These are phyloP conservation scores for Orbilia javanica DNA, from an alignment of 2,329 filamentous ascomycete species.

Conservation along the genomic window DNA sequence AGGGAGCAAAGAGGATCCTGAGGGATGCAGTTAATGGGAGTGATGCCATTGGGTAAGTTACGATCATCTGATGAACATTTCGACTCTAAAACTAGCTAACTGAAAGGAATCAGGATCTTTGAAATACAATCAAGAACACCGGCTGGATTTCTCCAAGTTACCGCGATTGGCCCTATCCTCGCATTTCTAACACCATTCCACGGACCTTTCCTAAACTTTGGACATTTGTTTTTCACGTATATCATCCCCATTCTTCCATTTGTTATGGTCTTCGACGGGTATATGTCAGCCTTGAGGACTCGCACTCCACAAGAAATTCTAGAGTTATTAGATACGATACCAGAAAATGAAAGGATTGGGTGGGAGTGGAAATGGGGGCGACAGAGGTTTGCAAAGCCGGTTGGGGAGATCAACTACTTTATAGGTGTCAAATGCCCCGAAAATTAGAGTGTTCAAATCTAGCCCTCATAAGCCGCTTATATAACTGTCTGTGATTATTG, in stretches of 20 bases:
- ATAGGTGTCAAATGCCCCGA: constrained; percentile 64
- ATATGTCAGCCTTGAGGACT: constrained; percentile 76
- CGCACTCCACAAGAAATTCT: constrained; percentile 76
- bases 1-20: constrained; percentile 73
- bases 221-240: constrained; percentile 76
- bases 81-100: neutral
- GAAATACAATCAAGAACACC: constrained; percentile 78
- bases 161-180: constrained; percentile 70
- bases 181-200: constrained; percentile 70
- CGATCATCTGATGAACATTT: neutral
- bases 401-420: constrained; percentile 68
- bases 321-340: constrained; percentile 71
- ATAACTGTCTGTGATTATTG: too few relatives aligned
- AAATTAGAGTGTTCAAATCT: neutral
- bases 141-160: constrained; percentile 70
- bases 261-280: constrained; percentile 77
- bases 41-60: constrained; percentile 73
- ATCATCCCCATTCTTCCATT: constrained; percentile 76
- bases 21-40: constrained; percentile 75
- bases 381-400: constrained; percentile 68
- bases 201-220: constrained; percentile 64
- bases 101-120: constrained; percentile 70
- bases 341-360: constrained; percentile 64
- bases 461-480: too few relatives aligned
- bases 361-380: constrained; percentile 67